Conservation (phyloP, 164 flowering plant species). For the Magnolia kwangsiensis region DNA sequence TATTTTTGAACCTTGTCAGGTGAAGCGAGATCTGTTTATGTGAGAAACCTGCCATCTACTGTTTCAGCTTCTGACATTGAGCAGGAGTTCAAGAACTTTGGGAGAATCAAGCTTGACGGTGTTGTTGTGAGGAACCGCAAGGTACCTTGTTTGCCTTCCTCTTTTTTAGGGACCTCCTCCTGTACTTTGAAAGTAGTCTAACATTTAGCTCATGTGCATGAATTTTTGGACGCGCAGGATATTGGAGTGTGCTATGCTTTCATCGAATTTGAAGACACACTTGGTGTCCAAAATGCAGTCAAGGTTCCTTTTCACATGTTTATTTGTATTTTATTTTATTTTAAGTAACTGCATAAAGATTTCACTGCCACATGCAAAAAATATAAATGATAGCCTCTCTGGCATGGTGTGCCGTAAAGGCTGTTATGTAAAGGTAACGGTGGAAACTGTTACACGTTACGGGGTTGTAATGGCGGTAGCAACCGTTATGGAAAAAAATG, state of each 20-base stretch:
- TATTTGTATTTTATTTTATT: neutral
- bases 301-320: constrained; percentile 42
- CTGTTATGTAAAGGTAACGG: no score
- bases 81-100: constrained; percentile 48
- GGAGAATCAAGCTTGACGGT: constrained; percentile 61
- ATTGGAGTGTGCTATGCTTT: constrained; percentile 84
- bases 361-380: neutral
- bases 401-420: no score
- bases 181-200: neutral
- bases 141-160: constrained; percentile 32
- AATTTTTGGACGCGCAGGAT: constrained; percentile 46
- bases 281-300: constrained; percentile 73
- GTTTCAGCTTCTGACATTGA: constrained; percentile 40
- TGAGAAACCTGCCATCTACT: constrained; percentile 45
- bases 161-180: neutral
- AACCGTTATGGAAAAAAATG: no score
- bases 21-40: constrained; percentile 49
- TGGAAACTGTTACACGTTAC: no score
- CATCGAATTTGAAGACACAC: constrained; percentile 81
- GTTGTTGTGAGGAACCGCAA: constrained; percentile 77
- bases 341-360: neutral
- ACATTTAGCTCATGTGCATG: neutral
- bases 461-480: no score
- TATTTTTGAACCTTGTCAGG: constrained; percentile 21
- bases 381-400: neutral